Conservation (phyloP, 768 basidiomycete species). For the Neoboletus brunneissimus region DNA sequence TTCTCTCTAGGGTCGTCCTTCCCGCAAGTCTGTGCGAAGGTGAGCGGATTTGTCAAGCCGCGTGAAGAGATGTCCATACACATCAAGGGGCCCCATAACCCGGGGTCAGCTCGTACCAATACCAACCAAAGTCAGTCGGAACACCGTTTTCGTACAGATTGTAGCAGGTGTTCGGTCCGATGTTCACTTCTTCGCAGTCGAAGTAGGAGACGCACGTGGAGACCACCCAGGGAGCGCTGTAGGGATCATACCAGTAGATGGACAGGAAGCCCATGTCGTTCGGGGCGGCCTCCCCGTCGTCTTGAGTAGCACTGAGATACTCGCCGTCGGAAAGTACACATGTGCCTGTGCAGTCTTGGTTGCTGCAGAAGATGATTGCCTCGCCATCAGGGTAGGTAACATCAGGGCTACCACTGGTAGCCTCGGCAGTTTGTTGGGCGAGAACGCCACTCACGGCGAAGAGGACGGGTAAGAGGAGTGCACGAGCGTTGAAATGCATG, state of each 20-base stretch:
- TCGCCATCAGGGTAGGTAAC: not conserved
- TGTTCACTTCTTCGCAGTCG: no score
- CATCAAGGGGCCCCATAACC: no score
- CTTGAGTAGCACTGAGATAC: not conserved
- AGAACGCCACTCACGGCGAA: not conserved
- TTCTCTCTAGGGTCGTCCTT: no score
- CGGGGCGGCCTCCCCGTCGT: not conserved
- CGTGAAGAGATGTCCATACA: no score
- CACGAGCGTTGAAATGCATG: not conserved
- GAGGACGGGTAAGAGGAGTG: not conserved
- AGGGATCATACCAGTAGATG: not conserved
- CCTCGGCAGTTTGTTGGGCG: not conserved
- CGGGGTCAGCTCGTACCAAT: no score
- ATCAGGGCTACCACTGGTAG: not conserved
- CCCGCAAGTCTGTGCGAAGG: no score
- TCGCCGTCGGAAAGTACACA: no score
- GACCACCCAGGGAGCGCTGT: not conserved
- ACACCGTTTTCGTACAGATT: not conserved
- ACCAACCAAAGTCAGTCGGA: no score
- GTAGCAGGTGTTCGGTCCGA: not conserved
- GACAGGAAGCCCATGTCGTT: not conserved
- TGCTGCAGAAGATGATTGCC: not conserved
- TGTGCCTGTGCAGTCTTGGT: not conserved
- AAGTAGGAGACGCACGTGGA: not conserved
- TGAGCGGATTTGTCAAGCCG: no score